These are phyloP conservation scores for Termitomyces sp. DNA, from an alignment of 768 basidiomycete species.

Conservation along the genomic window DNA sequence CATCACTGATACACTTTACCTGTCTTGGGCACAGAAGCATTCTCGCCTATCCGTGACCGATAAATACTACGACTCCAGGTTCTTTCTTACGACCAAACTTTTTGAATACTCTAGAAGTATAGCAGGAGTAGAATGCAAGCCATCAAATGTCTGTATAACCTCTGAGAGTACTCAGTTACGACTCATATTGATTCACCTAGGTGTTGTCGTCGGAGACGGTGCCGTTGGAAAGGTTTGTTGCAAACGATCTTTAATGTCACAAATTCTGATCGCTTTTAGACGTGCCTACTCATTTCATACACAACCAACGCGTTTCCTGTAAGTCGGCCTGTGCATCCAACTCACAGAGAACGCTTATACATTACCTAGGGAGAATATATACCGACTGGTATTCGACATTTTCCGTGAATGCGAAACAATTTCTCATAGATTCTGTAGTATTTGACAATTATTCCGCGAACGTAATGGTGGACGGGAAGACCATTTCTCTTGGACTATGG, in stretches of 20 bases:
- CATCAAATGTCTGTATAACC: conserved; percentile 70
- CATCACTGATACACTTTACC: conserved; percentile 9
- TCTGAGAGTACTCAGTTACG: conserved; percentile 12
- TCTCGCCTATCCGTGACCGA: conserved; percentile 15
- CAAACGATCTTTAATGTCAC: conserved; percentile 8
- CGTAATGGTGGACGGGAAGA: conserved; percentile 99
- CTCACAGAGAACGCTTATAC: conserved; percentile 14
- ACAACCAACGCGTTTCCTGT: conserved; percentile 98
- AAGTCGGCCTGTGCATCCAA: conserved; percentile 28
- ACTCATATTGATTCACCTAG: conserved; percentile 46
- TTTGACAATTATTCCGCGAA: conserved; percentile 99
- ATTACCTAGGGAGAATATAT: conserved; percentile 85
- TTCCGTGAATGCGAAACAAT: neutral
- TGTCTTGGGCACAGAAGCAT: conserved; percentile 12
- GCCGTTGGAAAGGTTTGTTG: conserved; percentile 90
- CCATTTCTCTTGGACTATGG: conserved; percentile 97
- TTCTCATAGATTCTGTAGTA: conserved; percentile 42
- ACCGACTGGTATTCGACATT: conserved; percentile 66
- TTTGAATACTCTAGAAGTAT: conserved; percentile 17
- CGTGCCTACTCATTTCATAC: conserved; percentile 98
- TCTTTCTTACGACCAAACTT: conserved; percentile 13
- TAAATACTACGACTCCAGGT: conserved; percentile 19
- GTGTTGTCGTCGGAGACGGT: conserved; percentile 98
- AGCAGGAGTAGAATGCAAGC: conserved; percentile 67
- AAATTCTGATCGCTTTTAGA: conserved; percentile 47